phyloP scores from a whole-genome alignment of 306 rosid species.

The Citrullus amarus region DNA sequence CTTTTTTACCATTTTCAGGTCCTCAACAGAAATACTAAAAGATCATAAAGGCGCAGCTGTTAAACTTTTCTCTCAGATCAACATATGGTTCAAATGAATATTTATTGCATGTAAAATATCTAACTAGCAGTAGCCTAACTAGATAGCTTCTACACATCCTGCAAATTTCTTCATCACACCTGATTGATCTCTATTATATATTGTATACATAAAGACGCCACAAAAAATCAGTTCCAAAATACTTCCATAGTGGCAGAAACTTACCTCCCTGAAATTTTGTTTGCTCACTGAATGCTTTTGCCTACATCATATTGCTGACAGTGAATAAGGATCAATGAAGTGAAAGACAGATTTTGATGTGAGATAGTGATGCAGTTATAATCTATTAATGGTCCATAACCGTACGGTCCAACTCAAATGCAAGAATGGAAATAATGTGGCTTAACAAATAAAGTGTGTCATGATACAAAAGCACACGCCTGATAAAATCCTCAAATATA shows the following conservation, averaged over 20 bases:
- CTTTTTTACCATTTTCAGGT: neutral
- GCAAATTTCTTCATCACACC: neutral
- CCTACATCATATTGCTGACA: constrained; percentile 29
- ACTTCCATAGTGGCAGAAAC: neutral
- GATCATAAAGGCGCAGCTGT: neutral
- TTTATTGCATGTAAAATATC: neutral
- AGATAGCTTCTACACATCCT: neutral
- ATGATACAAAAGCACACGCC: neutral
- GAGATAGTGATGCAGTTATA: neutral
- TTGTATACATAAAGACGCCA: neutral
- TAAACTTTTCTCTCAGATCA: neutral
- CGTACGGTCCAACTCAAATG: neutral
- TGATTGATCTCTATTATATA: neutral
- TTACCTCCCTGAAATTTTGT: constrained; percentile 87
- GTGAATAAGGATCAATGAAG: neutral
- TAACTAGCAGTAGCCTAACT: neutral
- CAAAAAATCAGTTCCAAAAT: neutral
- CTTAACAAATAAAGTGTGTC: neutral
- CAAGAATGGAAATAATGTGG: neutral
- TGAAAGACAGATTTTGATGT: neutral
- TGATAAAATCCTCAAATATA: neutral
- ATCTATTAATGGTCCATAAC: neutral
- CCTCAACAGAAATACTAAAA: neutral
- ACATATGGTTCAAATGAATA: neutral
- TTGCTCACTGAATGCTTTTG: constrained; percentile 56